Conservation (phyloP, 352 stramenopile species). For the Thraustotheca clavata region DNA sequence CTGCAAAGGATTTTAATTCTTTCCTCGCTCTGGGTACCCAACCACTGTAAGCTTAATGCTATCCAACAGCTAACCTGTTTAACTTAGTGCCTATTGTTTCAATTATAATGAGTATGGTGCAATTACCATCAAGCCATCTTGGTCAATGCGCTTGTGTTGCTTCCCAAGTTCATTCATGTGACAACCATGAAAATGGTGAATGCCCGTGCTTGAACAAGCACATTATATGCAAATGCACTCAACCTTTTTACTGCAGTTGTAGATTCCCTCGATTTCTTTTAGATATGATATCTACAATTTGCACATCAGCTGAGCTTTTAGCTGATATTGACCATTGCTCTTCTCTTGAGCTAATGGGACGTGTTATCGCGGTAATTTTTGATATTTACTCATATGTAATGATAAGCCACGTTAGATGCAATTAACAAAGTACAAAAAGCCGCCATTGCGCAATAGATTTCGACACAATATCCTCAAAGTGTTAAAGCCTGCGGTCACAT, state of each 20-base stretch:
- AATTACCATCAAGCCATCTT: background rate
- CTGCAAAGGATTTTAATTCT: slow-evolving; percentile 9
- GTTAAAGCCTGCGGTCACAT: background rate
- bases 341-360: slow-evolving; percentile 6
- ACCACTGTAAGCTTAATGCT: background rate
- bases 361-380: slow-evolving; percentile 3
- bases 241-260: background rate
- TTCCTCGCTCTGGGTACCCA: slow-evolving; percentile 10
- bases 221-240: background rate
- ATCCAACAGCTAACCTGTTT: too few species aligned
- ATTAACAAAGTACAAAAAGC: slow-evolving; percentile 16
- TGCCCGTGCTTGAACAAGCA: slow-evolving; percentile 1
- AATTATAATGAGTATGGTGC: slow-evolving; percentile 3
- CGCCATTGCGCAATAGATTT: slow-evolving; percentile 9
- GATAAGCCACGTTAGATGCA: background rate
- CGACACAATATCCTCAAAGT: slow-evolving; percentile 6
- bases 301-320: background rate
- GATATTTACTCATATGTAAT: background rate
- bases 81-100: slow-evolving; percentile 9
- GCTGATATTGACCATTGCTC: slow-evolving; percentile 8
- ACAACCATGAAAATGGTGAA: background rate
- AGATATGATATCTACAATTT: background rate
- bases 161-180: background rate
- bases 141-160: background rate
- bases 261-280: slow-evolving; percentile 13